Percentiles rank a stretch among this genome's conserved stretches.
Evolutionary conservation across 2,329 filamentous ascomycete genomes (phyloP).

Genomic region (Diaporthe sp.): DNA sequence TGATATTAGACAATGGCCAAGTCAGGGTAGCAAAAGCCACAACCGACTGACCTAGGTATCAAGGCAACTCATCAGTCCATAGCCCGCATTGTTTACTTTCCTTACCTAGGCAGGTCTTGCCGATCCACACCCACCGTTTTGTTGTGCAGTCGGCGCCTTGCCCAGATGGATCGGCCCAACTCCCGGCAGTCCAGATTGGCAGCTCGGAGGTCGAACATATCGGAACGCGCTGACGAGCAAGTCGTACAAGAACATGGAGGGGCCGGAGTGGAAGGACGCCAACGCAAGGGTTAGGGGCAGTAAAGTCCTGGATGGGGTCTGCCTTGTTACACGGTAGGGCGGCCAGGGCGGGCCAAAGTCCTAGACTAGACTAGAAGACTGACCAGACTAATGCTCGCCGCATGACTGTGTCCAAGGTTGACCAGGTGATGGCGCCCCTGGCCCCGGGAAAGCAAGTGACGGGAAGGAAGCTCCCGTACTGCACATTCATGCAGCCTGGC

Average conservation of each 20-base stretch:
- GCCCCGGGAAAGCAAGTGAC: slow-evolving; percentile 12
- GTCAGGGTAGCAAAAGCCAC: neutral
- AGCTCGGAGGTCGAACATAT: neutral
- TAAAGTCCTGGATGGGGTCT: slow-evolving; percentile 21
- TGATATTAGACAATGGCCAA: neutral
- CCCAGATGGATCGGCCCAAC: neutral
- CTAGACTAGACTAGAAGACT: slow-evolving; percentile 8
- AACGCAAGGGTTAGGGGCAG: slow-evolving; percentile 1
- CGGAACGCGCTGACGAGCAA: neutral
- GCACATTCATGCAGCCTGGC: slow-evolving; percentile 9
- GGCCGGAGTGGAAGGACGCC: neutral
- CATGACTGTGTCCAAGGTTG: slow-evolving; percentile 20
- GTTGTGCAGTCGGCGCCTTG: neutral
- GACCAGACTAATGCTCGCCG: slow-evolving; percentile 20
- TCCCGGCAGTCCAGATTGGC: slow-evolving; percentile 12
- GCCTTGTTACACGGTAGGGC: slow-evolving; percentile 3
- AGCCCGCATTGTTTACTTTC: neutral
- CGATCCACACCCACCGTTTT: neutral
- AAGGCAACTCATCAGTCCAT: neutral
- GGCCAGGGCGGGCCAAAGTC: slow-evolving; percentile 21
- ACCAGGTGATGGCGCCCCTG: slow-evolving; percentile 21
- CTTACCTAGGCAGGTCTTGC: neutral
- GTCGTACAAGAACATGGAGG: neutral
- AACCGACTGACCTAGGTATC: neutral
- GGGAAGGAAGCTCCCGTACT: slow-evolving; percentile 33